These are phyloP conservation scores for Emiliania huxleyi DNA, from an alignment of 78 protist species.

Conservation along the genomic window DNA sequence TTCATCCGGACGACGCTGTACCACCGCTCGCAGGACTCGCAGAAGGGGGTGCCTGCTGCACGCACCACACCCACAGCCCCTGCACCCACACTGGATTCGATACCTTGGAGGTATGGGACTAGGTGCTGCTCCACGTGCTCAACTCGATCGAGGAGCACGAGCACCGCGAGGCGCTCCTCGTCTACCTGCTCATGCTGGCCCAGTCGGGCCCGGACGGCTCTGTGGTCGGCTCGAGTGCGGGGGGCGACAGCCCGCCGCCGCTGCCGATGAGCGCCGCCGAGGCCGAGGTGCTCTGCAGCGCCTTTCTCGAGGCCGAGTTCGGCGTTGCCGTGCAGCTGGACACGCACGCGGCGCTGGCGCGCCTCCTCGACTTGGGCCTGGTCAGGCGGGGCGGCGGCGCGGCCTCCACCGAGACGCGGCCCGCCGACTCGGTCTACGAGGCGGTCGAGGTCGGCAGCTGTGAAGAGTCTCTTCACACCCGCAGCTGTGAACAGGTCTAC, in stretches of 20 bases:
- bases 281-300: not conserved
- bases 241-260: not conserved
- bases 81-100: too few relatives aligned
- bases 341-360: not conserved
- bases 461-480: too few relatives aligned
- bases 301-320: not conserved
- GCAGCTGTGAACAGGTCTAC: too few relatives aligned
- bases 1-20: not conserved
- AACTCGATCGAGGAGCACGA: slow-evolving; percentile 10
- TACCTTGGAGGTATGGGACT: too few relatives aligned
- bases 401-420: too few relatives aligned
- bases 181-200: not conserved
- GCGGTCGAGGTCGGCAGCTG: too few relatives aligned
- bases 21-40: not conserved
- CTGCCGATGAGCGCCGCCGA: not conserved
- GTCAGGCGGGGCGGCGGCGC: not conserved
- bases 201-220: too few relatives aligned
- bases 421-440: too few relatives aligned
- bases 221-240: not conserved
- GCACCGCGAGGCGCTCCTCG: not conserved
- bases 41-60: not conserved
- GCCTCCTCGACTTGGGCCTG: not conserved
- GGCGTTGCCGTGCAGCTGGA: not conserved
- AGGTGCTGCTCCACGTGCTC: not conserved
- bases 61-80: too few relatives aligned